These are phyloP conservation scores for Chlamydomonas sp. DNA, from an alignment of 139 green algal genomes.

Conservation along the genomic window DNA sequence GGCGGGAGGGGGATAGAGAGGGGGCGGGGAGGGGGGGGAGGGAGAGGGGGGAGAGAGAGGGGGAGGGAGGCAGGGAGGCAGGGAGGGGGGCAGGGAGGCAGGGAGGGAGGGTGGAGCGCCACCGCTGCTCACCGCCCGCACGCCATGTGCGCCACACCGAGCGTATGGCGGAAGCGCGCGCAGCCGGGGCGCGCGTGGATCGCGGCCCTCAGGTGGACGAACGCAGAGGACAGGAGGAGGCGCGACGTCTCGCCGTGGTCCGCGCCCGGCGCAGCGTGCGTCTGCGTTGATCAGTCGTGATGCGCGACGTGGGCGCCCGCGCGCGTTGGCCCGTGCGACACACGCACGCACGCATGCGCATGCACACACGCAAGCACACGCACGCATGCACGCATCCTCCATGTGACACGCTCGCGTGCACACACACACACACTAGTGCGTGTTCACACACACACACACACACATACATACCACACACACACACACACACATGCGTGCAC, in stretches of 20 bases:
- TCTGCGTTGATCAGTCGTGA: too few species aligned
- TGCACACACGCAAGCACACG: background rate
- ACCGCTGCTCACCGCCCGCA: conserved; percentile 8
- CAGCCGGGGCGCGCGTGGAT: conserved; percentile 10
- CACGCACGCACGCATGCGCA: background rate
- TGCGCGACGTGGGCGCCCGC: too few species aligned
- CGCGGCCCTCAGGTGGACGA: conserved; percentile 9
- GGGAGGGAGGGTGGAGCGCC: too few species aligned
- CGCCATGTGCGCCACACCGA: conserved; percentile 18
- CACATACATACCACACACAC: too few species aligned
- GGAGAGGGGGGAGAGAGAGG: background rate
- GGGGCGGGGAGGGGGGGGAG: background rate
- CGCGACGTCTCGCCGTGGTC: background rate
- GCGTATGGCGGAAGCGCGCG: conserved; percentile 24
- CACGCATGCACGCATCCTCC: too few species aligned
- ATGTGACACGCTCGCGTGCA: background rate
- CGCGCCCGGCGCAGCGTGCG: too few species aligned
- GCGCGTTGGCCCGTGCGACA: too few species aligned
- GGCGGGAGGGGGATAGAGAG: background rate
- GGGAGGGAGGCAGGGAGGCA: background rate
- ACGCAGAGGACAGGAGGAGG: background rate
- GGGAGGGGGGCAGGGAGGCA: too few species aligned
- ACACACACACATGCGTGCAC: background rate
- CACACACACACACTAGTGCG: background rate
- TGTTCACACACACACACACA: too few species aligned